Evolutionary conservation across 108 stramenopile species (phyloP).

Genomic region (Fragilariopsis cylindrus): DNA sequence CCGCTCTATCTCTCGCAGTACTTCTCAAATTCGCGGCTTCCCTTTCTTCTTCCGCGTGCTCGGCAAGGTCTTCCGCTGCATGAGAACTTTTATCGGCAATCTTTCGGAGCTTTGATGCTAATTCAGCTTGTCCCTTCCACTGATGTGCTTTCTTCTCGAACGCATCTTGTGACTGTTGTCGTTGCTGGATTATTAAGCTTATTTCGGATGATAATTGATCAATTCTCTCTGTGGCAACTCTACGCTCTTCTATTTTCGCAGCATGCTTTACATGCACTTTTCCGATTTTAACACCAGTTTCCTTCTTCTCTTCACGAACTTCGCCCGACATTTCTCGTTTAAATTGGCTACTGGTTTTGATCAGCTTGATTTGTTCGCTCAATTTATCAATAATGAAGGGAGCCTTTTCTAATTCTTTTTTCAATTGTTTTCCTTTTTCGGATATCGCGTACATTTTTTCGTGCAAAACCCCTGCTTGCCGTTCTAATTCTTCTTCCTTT

Average conservation of each 20-base stretch:
- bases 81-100: conserved; percentile 60
- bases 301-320: conserved; percentile 33
- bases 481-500: conserved; percentile 67
- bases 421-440: conserved; percentile 40
- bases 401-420: conserved; percentile 49
- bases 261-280: conserved; percentile 49
- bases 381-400: conserved; percentile 50
- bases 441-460: conserved; percentile 37
- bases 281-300: conserved; percentile 18
- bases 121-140: conserved; percentile 64
- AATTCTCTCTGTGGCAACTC: conserved; percentile 2
- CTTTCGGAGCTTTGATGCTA: conserved; percentile 56
- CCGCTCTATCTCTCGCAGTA: conserved; percentile 61
- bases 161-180: conserved; percentile 34
- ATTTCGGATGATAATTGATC: conserved; percentile 12
- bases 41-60: conserved; percentile 80
- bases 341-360: conserved; percentile 47
- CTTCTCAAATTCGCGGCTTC: conserved; percentile 75
- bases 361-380: conserved; percentile 61
- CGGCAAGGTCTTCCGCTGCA: conserved; percentile 72
- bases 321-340: conserved; percentile 20
- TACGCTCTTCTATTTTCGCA: conserved; percentile 55
- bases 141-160: conserved; percentile 59
- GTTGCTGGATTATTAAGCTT: conserved; percentile 42
- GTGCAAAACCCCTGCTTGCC: conserved; percentile 44